These are phyloP conservation scores for Huntiella savannae DNA, from an alignment of 2,329 filamentous ascomycete species.

Conservation along the genomic window DNA sequence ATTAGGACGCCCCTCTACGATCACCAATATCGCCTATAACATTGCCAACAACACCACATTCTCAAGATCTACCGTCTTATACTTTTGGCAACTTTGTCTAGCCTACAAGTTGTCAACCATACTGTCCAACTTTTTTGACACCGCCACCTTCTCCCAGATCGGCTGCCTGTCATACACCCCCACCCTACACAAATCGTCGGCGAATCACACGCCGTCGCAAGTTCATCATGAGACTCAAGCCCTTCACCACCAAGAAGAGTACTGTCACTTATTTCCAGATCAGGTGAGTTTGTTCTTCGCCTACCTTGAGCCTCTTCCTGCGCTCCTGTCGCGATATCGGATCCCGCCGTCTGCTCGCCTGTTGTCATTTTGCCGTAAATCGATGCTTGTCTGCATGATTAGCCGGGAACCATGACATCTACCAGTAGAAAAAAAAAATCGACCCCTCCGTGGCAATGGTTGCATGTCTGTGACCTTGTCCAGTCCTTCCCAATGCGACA, in stretches of 20 bases:
- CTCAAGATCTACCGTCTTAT: not conserved
- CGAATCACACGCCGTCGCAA: not conserved
- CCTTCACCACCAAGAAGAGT: slow-evolving; percentile 11
- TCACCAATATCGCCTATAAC: not conserved
- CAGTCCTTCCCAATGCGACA: no score
- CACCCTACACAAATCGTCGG: not conserved
- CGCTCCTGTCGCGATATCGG: slow-evolving; percentile 1
- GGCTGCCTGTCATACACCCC: not conserved
- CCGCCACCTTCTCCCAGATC: not conserved
- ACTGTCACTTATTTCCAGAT: slow-evolving; percentile 11
- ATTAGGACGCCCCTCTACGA: not conserved
- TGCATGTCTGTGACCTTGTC: no score
- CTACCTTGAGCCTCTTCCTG: not conserved
- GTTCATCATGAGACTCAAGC: slow-evolving; percentile 11
- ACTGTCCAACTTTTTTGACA: not conserved
- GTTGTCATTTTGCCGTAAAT: not conserved
- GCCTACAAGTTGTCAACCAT: not conserved
- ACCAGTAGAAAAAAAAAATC: no score
- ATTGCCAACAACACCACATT: not conserved
- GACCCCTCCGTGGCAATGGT: no score
- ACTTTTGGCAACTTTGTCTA: not conserved
- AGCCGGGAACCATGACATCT: no score
- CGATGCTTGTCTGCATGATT: not conserved
- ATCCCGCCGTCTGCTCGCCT: not conserved
- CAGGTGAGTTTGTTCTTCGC: slow-evolving; percentile 6